Evolutionary conservation across 2,329 filamentous ascomycete species (phyloP).

Genomic region (Trichoderma sp.): DNA sequence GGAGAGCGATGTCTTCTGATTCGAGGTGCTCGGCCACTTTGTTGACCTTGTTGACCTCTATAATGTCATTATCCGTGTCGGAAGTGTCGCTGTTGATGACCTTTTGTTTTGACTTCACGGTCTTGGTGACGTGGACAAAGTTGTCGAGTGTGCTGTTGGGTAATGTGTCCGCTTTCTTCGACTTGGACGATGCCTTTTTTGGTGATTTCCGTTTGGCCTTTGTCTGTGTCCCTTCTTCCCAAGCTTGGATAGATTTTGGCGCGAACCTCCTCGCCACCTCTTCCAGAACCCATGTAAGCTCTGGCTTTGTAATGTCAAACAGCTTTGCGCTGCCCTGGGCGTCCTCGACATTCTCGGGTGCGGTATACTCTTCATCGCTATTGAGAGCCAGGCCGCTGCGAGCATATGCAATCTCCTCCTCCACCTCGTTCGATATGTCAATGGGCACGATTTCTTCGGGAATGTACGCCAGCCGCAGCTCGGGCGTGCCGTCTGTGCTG

Average conservation of each 20-base stretch:
- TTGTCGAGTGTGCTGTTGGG: conserved; percentile 44
- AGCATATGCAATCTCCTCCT: conserved; percentile 56
- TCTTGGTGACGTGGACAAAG: conserved; percentile 48
- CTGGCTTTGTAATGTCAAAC: conserved; percentile 67
- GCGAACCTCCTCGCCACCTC: conserved; percentile 36
- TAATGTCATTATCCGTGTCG: neutral
- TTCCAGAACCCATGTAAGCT: conserved; percentile 50
- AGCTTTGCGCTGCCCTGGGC: conserved; percentile 36
- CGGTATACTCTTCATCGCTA: conserved; percentile 65
- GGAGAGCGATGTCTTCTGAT: neutral
- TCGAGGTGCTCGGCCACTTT: neutral
- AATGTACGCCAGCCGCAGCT: conserved; percentile 76
- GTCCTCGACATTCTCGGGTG: conserved; percentile 38
- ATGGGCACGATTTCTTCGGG: conserved; percentile 78
- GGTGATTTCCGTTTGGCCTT: conserved; percentile 34
- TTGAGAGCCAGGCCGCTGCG: conserved; percentile 62
- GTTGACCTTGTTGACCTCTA: neutral
- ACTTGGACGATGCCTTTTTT: conserved; percentile 33
- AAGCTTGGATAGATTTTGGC: conserved; percentile 35
- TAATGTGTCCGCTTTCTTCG: conserved; percentile 32
- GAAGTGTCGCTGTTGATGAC: neutral
- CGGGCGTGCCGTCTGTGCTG: conserved; percentile 72
- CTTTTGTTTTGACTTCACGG: conserved; percentile 27
- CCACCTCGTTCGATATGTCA: conserved; percentile 71
- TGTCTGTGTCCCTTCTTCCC: conserved; percentile 35